Evolutionary conservation across 176 grass and related monocot genomes (phyloP), one percentile per base, ranked within the genome.

Genomic region (Raddia guianensis): DNA sequence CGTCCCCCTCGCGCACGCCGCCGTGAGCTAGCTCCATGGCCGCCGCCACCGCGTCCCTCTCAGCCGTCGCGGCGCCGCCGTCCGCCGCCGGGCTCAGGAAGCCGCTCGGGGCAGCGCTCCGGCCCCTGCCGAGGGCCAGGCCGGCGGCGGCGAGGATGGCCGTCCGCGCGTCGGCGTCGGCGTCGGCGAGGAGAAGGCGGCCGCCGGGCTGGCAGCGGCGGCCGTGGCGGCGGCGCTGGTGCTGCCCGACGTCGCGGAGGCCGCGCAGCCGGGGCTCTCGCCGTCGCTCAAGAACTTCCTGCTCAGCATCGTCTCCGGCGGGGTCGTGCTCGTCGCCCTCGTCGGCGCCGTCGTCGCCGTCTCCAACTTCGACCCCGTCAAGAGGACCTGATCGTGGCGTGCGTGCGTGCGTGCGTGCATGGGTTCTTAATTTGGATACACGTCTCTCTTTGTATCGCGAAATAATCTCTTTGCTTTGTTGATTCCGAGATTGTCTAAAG

Each of bases 231-330:
- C 89, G 5, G 89, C 85, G 50, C 27, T 87, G 34, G 80, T 87
- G 18, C 7, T 91, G 42, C 89, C 89, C 12, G 89, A 87, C 54
- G 65, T 85, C 35, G 89, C 89, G 12, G 89, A 91, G 66, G 89
- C 89, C 49, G 89, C 85, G 15, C 67, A 65, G 49, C 67, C 72
- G 4, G 77, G 49, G 7, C 49, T 91, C 18, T 81, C 89, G 34
- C 89, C 89, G 72, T 91, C 89, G 76, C 89, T 91, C 42, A 91
- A 91, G 89, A 91, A 91, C 89, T 91, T 91, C 85, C 81, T 91
- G 45, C 77, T 91, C 50, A 91, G 89, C 85, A 91, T 91, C 81
- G 81, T 87, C 15, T 91, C 89, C 51, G 89, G 89, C 7, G 89
- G 89, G 43, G 85, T 91, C 85, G 89, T 87, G 59, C 71, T 91